A percentile compares a stretch with the other conserved stretches of the same genome.
Evolutionary conservation across 352 stramenopile species (phyloP).

Genomic region (Nothophytophthora sp.): DNA sequence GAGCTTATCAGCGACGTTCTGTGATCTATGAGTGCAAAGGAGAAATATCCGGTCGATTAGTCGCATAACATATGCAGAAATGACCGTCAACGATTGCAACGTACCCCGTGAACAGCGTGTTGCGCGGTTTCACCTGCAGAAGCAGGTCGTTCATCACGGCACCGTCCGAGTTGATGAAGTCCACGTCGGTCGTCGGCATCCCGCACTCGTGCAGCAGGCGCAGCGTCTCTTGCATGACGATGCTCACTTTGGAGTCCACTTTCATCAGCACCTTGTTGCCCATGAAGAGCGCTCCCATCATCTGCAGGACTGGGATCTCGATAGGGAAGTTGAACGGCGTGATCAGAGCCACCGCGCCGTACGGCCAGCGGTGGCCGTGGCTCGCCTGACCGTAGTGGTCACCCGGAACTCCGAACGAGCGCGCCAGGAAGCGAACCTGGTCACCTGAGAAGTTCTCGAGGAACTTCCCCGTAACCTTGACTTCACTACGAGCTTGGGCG

Average conservation of each 20-base stretch:
- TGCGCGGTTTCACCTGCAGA: constrained; percentile 91
- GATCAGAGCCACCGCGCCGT: constrained; percentile 95
- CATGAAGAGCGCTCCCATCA: constrained; percentile 99
- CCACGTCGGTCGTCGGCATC: constrained; percentile 94
- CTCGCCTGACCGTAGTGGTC: constrained; percentile 97
- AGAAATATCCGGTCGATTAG: no score
- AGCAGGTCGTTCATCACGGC: constrained; percentile 96
- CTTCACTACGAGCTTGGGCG: constrained; percentile 91
- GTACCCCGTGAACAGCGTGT: constrained; percentile 98
- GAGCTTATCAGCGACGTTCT: constrained; percentile 93
- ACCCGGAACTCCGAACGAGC: constrained; percentile 95
- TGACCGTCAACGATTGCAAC: constrained; percentile 3
- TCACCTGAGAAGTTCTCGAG: constrained; percentile 98
- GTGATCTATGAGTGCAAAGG: constrained; percentile 54
- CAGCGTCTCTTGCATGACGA: constrained; percentile 99
- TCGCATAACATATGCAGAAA: no score
- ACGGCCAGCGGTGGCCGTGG: constrained; percentile 96
- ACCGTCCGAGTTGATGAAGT: constrained; percentile 97
- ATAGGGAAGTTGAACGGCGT: constrained; percentile 99
- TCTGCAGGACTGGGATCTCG: constrained; percentile 98
- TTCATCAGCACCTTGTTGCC: constrained; percentile 98
- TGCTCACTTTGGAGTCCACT: constrained; percentile 93
- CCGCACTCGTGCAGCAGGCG: constrained; percentile 96
- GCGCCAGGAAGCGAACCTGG: constrained; percentile 96
- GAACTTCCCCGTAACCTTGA: constrained; percentile 95